Conservation (phyloP, 441 rosid species). For the Adansonia madagascariensis region DNA sequence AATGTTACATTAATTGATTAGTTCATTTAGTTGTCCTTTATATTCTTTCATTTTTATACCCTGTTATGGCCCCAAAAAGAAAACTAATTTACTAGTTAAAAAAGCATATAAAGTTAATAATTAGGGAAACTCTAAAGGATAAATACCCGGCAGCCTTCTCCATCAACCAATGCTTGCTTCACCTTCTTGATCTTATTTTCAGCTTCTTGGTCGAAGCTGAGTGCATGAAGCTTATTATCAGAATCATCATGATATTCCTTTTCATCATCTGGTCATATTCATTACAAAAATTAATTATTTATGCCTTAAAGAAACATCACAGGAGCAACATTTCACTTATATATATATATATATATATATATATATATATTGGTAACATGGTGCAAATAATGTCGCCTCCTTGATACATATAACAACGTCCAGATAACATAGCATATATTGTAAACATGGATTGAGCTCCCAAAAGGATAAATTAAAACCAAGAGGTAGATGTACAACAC, state of each 20-base stretch:
- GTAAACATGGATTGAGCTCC: background rate
- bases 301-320: background rate
- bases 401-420: background rate
- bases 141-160: constrained; percentile 95
- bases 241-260: constrained; percentile 67
- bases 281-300: constrained; percentile 24
- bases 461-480: constrained; percentile 9
- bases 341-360: background rate
- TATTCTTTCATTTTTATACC: background rate
- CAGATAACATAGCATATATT: background rate
- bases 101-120: background rate
- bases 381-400: background rate
- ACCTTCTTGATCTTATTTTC: constrained; percentile 90
- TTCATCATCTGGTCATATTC: constrained; percentile 52
- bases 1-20: constrained; percentile 26
- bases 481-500: constrained; percentile 11
- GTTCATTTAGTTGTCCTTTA: background rate
- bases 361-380: background rate
- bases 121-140: constrained; percentile 25
- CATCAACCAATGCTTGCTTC: constrained; percentile 81
- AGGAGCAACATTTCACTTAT: background rate
- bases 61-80: background rate
- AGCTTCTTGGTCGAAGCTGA: constrained; percentile 80
- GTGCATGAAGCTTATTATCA: constrained; percentile 45
- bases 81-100: background rate